These are phyloP conservation scores for Cryptococcus sp. DNA, from an alignment of 1,284 basidiomycete genomes.

Conservation along the genomic window DNA sequence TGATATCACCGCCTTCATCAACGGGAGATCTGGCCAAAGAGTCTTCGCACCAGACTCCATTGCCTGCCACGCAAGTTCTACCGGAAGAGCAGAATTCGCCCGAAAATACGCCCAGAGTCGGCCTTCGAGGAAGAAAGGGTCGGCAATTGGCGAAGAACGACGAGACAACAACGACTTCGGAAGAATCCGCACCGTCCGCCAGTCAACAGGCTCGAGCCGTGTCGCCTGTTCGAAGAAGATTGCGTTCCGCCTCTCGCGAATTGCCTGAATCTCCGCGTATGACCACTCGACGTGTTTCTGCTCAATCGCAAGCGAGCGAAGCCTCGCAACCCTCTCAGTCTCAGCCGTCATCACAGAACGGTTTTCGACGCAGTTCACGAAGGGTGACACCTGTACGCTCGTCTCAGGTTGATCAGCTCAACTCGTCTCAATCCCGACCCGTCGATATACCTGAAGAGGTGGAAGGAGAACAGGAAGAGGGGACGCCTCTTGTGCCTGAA, in stretches of 20 bases:
- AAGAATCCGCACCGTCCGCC: too few species aligned
- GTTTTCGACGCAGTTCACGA: conserved; percentile 2
- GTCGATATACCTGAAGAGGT: conserved; percentile 10
- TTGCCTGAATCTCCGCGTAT: conserved; percentile 1
- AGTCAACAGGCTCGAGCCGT: neutral
- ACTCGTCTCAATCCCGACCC: conserved; percentile 13
- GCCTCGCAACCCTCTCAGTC: neutral
- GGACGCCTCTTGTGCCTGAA: neutral
- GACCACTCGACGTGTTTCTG: conserved; percentile 4
- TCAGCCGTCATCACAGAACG: neutral
- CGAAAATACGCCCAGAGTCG: too few species aligned
- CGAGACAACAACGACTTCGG: too few species aligned
- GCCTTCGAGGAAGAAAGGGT: too few species aligned
- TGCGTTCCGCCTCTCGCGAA: conserved; percentile 20
- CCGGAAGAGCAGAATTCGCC: neutral
- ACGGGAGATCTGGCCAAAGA: conserved; percentile 5
- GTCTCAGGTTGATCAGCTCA: conserved; percentile 16
- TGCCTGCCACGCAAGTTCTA: conserved; percentile 15
- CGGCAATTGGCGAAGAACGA: too few species aligned
- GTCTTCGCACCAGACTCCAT: neutral
- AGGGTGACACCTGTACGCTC: conserved; percentile 4
- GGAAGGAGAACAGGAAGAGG: conserved; percentile 1
- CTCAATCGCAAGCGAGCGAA: conserved; percentile 1
- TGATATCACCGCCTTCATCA: conserved; percentile 20
- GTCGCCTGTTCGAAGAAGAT: conserved; percentile 10